phyloP scores from a whole-genome alignment of 768 basidiomycete genomes.

The Leucosporidium creatinivorum region DNA sequence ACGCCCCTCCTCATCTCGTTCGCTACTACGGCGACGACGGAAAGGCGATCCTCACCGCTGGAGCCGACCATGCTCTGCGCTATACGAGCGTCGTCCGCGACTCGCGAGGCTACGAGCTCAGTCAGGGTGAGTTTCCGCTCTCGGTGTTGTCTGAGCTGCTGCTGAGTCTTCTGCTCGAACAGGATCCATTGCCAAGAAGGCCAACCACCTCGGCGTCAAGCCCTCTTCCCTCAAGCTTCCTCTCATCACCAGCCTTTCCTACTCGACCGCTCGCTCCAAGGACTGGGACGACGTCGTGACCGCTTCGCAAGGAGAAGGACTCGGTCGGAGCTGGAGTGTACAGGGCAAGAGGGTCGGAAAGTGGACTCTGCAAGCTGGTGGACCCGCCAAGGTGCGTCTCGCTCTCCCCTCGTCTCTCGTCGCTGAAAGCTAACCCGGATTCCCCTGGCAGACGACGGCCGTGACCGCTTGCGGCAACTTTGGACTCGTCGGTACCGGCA shows the following conservation, averaged over 20 bases:
- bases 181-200: slow-evolving; percentile 80
- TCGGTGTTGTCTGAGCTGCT: not conserved
- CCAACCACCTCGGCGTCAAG: slow-evolving; percentile 66
- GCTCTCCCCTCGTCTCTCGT: no score
- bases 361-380: slow-evolving; percentile 56
- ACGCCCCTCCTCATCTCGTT: slow-evolving; percentile 80
- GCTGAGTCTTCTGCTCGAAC: not conserved
- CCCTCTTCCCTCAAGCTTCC: slow-evolving; percentile 77
- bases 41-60: slow-evolving; percentile 80
- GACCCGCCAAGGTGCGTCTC: slow-evolving; percentile 45
- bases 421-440: not conserved
- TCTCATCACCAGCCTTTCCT: slow-evolving; percentile 66
- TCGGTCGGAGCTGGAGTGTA: slow-evolving; percentile 82
- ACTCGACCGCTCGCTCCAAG: slow-evolving; percentile 66
- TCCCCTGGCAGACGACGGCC: slow-evolving; percentile 53
- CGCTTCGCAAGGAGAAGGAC: slow-evolving; percentile 72
- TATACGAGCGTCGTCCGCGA: slow-evolving; percentile 91
- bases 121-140: slow-evolving; percentile 58
- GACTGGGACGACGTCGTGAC: slow-evolving; percentile 98
- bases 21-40: slow-evolving; percentile 97
- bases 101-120: slow-evolving; percentile 86
- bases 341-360: slow-evolving; percentile 73
- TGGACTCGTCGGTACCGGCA: slow-evolving; percentile 73
- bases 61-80: slow-evolving; percentile 73
- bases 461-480: slow-evolving; percentile 96